These are phyloP conservation scores for Quercus agrifolia DNA, from an alignment of 306 rosid species.

Conservation along the genomic window DNA sequence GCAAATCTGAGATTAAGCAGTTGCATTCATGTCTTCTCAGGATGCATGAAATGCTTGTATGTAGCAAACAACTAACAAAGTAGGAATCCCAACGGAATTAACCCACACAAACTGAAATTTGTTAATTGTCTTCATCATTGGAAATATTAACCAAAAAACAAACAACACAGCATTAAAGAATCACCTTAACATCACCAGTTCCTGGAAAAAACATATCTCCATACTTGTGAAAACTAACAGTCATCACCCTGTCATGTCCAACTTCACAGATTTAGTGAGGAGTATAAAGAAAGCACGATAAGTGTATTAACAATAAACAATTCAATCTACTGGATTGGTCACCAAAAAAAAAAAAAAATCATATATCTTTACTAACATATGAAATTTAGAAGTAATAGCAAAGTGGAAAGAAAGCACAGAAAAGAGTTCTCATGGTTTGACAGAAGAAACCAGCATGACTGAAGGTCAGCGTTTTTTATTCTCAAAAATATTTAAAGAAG, in stretches of 20 bases:
- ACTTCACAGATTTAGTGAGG: slow-evolving; percentile 17
- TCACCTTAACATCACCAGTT: slow-evolving; percentile 97
- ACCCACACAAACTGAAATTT: background rate
- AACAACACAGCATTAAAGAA: slow-evolving; percentile 24
- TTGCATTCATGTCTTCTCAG: background rate
- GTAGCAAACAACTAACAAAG: background rate
- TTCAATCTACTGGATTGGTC: background rate
- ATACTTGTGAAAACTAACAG: slow-evolving; percentile 96
- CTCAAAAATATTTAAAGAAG: background rate
- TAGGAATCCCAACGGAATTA: background rate
- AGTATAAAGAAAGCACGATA: slow-evolving; percentile 17
- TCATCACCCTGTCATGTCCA: slow-evolving; percentile 88
- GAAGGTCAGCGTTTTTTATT: background rate
- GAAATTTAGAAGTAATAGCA: background rate
- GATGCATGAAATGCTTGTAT: background rate
- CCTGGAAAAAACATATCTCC: slow-evolving; percentile 97
- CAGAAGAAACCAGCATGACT: background rate
- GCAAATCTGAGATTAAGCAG: background rate
- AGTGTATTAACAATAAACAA: background rate
- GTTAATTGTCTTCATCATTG: background rate
- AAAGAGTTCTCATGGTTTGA: background rate
- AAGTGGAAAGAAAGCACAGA: background rate
- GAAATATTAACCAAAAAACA: background rate
- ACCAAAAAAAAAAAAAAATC: background rate
- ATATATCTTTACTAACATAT: background rate